Percentiles rank a stretch among this genome's conserved stretches.
These are phyloP conservation scores for Fraxinus quadrangulata DNA, from an alignment of 257 asterid species.

Conservation along the genomic window DNA sequence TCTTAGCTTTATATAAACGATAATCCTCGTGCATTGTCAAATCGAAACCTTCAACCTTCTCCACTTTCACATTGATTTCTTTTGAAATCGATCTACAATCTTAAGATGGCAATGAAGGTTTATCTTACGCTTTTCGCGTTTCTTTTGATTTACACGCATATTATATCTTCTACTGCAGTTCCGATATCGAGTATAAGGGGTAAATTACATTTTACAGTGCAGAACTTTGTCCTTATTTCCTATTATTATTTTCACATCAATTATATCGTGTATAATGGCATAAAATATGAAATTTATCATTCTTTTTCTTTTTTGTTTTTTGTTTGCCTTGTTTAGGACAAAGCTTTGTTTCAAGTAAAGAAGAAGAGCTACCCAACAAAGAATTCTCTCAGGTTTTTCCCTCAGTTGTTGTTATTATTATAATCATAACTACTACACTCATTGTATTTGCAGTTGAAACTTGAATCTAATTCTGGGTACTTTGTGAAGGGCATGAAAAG, in stretches of 20 bases:
- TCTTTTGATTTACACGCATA: neutral
- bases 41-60: neutral
- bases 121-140: neutral
- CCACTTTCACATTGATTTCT: neutral
- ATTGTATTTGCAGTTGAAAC: neutral
- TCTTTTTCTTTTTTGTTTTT: neutral
- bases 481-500: neutral
- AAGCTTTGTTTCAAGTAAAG: neutral
- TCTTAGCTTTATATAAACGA: neutral
- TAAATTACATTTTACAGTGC: neutral
- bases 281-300: neutral
- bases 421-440: neutral
- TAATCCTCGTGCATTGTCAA: neutral
- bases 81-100: neutral
- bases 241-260: neutral
- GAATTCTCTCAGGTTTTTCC: neutral
- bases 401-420: no score
- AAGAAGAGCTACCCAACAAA: neutral
- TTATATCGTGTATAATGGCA: neutral
- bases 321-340: neutral
- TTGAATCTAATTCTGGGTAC: neutral
- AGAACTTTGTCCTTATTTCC: neutral
- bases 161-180: neutral
- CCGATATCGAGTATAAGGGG: neutral
- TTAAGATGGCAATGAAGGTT: neutral